Base-by-base conservation (phyloP, 2,329 filamentous ascomycete species). In the Capronia epimyces region DNA sequence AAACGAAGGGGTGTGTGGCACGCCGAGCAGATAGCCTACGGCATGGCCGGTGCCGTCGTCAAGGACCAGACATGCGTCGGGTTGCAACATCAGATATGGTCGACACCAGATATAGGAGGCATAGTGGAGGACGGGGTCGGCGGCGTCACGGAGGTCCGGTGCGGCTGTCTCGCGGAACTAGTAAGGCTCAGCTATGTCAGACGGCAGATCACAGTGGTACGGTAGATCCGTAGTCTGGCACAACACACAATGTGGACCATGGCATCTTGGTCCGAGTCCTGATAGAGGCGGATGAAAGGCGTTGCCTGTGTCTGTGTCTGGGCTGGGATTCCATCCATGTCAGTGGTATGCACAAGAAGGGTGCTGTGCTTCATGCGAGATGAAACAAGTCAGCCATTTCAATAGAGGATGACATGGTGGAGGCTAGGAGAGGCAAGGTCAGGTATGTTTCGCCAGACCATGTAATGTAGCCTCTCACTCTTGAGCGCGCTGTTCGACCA, bases 91-190 rank as follows among this genome's bases (percentile, higher is more conserved):
- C 6, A 56, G 29, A 29, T 61, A 61, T 2, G 54, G 54, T 18
- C 55, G 52, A 44, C 55, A 57, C 59, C 59, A 61, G 5, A 59
- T 42, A 31, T 50, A 55, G 15, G 57, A 61, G 10, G 49, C 50
- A 24, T 55, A 51, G 24, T 56, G 39, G 5, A 60, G 45, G 18
- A 52, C 53, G 15, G 55, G 53, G 9, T 53, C 49, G 4, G 43
- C 50, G 10, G 41, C 46, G 16, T 37, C 34, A 27, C 49, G 46
- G 4, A 58, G 43, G 25, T 58, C 52, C 6, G 51, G 49, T 3
- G 58, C 48, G n/a, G 55, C 56, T 3, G 58, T 60, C 31, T 58
- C 56, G 18, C 52, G 48, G 25, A 60, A 60, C 56, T 60, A 43
- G 10, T 22, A 21, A n/a, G 7, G 6, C 29, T 18, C 16, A 13